These are phyloP conservation scores for Taphrina wiesneri DNA, from an alignment of 1,139 yeast genomes.

Conservation along the genomic window DNA sequence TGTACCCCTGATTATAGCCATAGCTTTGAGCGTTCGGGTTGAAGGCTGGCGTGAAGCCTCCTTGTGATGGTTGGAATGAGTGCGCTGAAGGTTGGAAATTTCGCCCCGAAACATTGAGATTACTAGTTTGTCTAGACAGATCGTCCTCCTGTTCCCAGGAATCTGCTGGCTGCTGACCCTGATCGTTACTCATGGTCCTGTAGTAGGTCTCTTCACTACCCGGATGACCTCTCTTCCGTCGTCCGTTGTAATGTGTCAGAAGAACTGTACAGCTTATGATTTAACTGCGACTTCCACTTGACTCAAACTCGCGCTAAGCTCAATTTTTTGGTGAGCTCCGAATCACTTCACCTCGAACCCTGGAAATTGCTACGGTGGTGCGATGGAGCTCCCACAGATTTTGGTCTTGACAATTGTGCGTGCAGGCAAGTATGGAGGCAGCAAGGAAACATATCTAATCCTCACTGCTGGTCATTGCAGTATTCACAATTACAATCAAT, in stretches of 20 bases:
- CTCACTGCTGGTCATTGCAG: too few relatives aligned
- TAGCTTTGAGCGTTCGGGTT: conserved; percentile 27
- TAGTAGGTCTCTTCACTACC: background rate
- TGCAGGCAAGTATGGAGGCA: background rate
- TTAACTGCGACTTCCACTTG: background rate
- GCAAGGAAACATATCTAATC: too few relatives aligned
- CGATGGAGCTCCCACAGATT: background rate
- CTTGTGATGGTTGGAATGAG: conserved; percentile 28
- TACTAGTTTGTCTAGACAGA: conserved; percentile 5
- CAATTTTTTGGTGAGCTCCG: background rate
- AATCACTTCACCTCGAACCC: too few relatives aligned
- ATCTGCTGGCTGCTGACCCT: conserved; percentile 17
- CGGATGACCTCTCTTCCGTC: background rate
- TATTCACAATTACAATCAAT: too few relatives aligned
- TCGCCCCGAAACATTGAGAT: conserved; percentile 29
- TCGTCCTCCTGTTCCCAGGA: conserved; percentile 30
- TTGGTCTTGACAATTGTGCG: background rate
- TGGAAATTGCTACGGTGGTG: too few relatives aligned
- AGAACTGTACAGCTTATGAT: too few relatives aligned
- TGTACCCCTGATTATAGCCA: conserved; percentile 21
- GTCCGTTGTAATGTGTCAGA: too few relatives aligned
- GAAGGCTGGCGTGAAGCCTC: conserved; percentile 33
- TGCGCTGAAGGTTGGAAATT: conserved; percentile 30
- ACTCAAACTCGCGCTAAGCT: background rate
- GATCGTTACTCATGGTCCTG: conserved; percentile 7